These are phyloP conservation scores for Cryptosporidium tyzzeri DNA, from an alignment of 169 alveolate genomes.

Conservation along the genomic window DNA sequence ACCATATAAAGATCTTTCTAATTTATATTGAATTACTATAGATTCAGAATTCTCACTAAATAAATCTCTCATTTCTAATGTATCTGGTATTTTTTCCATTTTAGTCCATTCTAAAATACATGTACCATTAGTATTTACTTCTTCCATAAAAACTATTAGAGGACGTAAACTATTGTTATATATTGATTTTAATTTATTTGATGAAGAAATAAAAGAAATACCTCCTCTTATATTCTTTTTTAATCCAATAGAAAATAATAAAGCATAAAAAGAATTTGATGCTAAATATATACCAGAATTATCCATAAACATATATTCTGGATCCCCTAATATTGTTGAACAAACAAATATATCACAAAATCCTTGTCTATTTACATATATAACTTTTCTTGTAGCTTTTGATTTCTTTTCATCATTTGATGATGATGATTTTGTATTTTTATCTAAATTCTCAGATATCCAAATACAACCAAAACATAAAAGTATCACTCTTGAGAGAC, in stretches of 20 bases:
- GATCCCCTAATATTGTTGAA: constrained; percentile 22
- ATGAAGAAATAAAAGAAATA: background rate
- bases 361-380: constrained; percentile 53
- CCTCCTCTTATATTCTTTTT: background rate
- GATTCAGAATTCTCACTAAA: constrained; percentile 30
- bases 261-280: constrained; percentile 17
- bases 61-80: constrained; percentile 17
- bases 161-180: constrained; percentile 9
- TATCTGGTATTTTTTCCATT: constrained; percentile 21
- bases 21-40: constrained; percentile 6
- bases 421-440: background rate
- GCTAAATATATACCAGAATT: constrained; percentile 7
- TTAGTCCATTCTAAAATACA: constrained; percentile 49
- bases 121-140: constrained; percentile 70
- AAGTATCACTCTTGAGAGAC: constrained; percentile 53
- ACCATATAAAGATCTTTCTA: constrained; percentile 27
- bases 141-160: constrained; percentile 64
- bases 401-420: background rate
- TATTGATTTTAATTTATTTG: constrained; percentile 4
- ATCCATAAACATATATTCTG: constrained; percentile 48
- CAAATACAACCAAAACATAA: constrained; percentile 54
- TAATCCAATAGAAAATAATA: constrained; percentile 23
- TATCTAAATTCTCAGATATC: constrained; percentile 35
- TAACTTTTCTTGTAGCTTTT: constrained; percentile 2
- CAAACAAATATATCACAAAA: constrained; percentile 52